Base-by-base conservation (phyloP, 2,329 filamentous ascomycete genomes). In the Trichoderma gracile region DNA sequence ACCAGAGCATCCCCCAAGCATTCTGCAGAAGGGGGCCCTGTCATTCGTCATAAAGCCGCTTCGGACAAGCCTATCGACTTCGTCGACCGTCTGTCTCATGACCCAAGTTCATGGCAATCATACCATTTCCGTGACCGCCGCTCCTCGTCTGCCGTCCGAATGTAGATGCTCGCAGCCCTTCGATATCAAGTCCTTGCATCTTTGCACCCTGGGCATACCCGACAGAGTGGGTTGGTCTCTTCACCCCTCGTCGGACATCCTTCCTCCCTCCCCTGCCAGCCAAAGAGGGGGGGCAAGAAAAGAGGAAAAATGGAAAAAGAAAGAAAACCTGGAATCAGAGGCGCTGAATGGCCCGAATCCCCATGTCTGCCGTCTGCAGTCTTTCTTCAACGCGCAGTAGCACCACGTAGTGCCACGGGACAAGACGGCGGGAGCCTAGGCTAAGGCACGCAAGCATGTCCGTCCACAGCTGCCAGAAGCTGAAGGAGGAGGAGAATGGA, bases 111-210 rank as follows among this genome's bases (percentile, higher is more conserved):
- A 33, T n/a, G 38, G 58, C 58, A 38, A 38, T 62, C 58, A 62
- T 54, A 54, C 58, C 58, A 62, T 54, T 62, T 40, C 9, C 33
- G 30, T 46, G 43, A 54, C 49, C 58, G 58, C 47, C 49, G 40
- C 49, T 38, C 33, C 33, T 38, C 33, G 33, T 38, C 33, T 14
- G 45, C 30, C 30, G 17, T 49, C 38, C 43, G 12, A 52, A 45
- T 33, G 50, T 45, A 30, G 46, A 52, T 60, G 33, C n/a, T 59
- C 56, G 56, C 19, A 25, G 27, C 56, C 14, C 23, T 14, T 38
- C 33, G 12, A 38, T 42, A 40, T 40, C 15, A 42, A 19, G 15
- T 30, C n/a, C 23, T 30, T 45, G 53, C n/a, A 5, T 19, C 21
- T 8, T 8, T 52, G 47, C 30, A 52, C 47, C 17, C 33, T 38